Conservation (phyloP, 148 eudicot species). For the Talinum fruticosum region DNA sequence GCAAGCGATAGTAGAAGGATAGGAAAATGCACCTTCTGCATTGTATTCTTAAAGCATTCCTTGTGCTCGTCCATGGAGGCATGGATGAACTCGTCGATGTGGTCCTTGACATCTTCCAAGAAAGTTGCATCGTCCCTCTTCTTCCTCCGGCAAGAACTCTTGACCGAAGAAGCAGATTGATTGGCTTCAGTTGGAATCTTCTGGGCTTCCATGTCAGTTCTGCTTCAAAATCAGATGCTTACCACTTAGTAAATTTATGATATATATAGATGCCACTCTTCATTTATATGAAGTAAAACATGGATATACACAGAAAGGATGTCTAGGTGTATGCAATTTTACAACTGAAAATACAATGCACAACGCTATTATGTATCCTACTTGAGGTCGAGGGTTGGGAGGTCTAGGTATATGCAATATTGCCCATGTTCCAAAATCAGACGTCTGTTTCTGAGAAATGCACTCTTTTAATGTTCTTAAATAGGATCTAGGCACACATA, state of each 20-base stretch:
- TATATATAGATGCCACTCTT: too few relatives aligned
- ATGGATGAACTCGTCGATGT: constrained; percentile 37
- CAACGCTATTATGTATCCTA: background rate
- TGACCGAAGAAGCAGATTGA: constrained; percentile 20
- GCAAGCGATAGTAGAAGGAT: background rate
- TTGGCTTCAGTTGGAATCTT: constrained; percentile 26
- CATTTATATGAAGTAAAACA: background rate
- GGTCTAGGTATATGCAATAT: background rate
- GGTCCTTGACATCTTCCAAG: constrained; percentile 41
- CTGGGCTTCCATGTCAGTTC: constrained; percentile 35
- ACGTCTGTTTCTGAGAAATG: background rate
- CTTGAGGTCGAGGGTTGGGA: background rate
- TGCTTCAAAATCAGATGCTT: constrained; percentile 8
- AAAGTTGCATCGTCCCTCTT: constrained; percentile 43
- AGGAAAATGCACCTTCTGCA: constrained; percentile 27
- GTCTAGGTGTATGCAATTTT: too few relatives aligned
- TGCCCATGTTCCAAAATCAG: background rate
- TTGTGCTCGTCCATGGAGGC: constrained; percentile 46
- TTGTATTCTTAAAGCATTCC: constrained; percentile 40
- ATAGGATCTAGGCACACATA: background rate
- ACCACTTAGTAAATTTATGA: background rate
- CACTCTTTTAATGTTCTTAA: background rate
- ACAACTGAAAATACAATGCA: too few relatives aligned
- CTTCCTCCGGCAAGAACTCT: constrained; percentile 41
- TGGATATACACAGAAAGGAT: background rate